Evolutionary conservation across 345 rosid genomes (phyloP), one percentile per base, ranked within the genome.

Genomic region (Kernera saxatilis): DNA sequence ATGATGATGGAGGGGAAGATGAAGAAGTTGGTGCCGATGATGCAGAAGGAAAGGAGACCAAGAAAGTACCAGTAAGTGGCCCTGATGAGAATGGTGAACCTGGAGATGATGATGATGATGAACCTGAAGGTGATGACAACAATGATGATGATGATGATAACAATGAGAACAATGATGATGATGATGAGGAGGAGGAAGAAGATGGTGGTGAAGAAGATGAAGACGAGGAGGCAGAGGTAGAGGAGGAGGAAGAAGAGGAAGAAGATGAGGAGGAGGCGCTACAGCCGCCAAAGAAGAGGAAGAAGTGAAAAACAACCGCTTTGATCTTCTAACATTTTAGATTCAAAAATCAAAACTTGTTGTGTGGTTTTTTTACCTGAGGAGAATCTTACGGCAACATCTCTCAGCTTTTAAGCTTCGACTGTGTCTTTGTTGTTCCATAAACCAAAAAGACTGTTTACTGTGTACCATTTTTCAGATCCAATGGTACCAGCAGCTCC

Each of bases 221-320:
- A 0, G 93, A 65, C 1, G 89, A 71, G 0, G 89, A 77, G 0
- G 91, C 43, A 0, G 86, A 74, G 0, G 86, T 48, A 0, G 88
- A 61, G 5, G 88, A 37, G 0, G 88, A 82, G 11, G 87, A 86
- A 0, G 96, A 85, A 0, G 91, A 84, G 12, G 92, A 89, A 14
- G 96, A 90, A 0, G 96, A 88, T 2, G 91, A 90, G 0, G 97
- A 90, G 72, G 97, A 85, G 37, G 82, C 97, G 0, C 87, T 88
- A 25, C 97, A 88, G 83, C 97, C 97, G 2, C 97, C 97, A 5
- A 90, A 90, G 86, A 90, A 90, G 84, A 90, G 96, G 81, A 90
- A 88, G 97, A 90, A 90, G 94, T 90, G 79, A 86, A 67, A 26
- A 61, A 17, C 32, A 43, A 30, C 8, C 0, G n/a, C 40, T 49